Conservation (phyloP, 805 yeast species). For the Tetrapisispora namnaoensis region DNA sequence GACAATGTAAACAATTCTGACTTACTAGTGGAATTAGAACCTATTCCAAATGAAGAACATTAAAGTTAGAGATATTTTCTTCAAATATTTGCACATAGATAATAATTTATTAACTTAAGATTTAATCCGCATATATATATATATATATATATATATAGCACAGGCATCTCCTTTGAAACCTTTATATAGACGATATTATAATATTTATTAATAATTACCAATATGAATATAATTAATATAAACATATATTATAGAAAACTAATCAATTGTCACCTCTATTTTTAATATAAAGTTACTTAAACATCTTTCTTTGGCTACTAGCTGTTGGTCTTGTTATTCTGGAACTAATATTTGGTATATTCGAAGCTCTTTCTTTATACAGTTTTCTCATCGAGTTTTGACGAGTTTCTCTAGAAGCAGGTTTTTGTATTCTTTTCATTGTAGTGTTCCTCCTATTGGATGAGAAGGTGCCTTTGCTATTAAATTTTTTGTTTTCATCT, state of each 20-base stretch:
- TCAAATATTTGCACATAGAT: neutral
- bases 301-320: slow-evolving; percentile 21
- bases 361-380: slow-evolving; percentile 8
- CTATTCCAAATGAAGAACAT: neutral
- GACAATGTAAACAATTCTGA: slow-evolving; percentile 93
- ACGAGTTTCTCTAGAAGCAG: neutral
- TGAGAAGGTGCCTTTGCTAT: neutral
- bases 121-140: too few relatives aligned
- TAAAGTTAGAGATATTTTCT: neutral
- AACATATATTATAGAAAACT: neutral
- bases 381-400: neutral
- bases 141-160: too few relatives aligned
- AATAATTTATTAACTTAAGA: too few relatives aligned
- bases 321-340: slow-evolving; percentile 19
- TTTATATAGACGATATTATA: too few relatives aligned
- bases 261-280: neutral
- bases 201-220: neutral
- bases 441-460: neutral
- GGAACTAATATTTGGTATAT: slow-evolving; percentile 17
- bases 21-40: slow-evolving; percentile 52
- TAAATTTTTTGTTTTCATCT: neutral
- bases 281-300: slow-evolving; percentile 7
- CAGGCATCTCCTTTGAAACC: too few relatives aligned
- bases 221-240: neutral
- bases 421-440: neutral